Evolutionary conservation across 148 eudicot species (phyloP).

Genomic region (Rhododendron williamsianum): DNA sequence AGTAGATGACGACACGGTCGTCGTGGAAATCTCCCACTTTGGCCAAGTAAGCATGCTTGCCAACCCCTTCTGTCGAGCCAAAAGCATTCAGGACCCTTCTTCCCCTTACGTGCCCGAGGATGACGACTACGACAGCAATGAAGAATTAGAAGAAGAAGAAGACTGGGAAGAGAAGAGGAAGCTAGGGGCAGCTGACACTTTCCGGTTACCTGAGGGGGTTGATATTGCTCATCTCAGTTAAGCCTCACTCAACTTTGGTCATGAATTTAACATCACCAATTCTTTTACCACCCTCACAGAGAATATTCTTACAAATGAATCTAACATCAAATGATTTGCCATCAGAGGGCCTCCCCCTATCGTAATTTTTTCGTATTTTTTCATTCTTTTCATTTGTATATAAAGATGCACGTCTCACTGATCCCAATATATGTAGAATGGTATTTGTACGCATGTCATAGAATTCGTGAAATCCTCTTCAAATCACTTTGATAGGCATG

Average conservation of each 20-base stretch:
- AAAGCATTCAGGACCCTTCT: constrained; percentile 52
- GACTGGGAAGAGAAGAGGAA: constrained; percentile 68
- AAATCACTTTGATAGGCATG: background rate
- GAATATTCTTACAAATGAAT: background rate
- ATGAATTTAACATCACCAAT: background rate
- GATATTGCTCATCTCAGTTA: constrained; percentile 69
- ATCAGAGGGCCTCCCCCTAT: background rate
- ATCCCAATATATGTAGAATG: background rate
- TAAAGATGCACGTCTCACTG: background rate
- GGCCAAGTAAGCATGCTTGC: constrained; percentile 94
- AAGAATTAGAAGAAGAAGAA: constrained; percentile 27
- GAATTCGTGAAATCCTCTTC: background rate
- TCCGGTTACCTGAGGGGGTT: constrained; percentile 67
- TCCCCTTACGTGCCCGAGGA: constrained; percentile 15
- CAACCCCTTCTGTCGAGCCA: constrained; percentile 41
- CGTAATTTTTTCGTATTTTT: background rate
- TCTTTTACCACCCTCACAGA: background rate
- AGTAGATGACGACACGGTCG: constrained; percentile 65
- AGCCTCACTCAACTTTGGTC: background rate
- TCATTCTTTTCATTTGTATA: background rate
- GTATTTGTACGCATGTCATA: background rate
- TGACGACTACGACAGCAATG: constrained; percentile 28
- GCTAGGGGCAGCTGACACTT: constrained; percentile 90
- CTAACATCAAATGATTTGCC: background rate
- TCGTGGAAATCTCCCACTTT: constrained; percentile 74